Percentiles rank a stretch among this genome's conserved stretches.
Evolutionary conservation across 179 eudicot species (phyloP).

Genomic region (Amaranthus tricolor): DNA sequence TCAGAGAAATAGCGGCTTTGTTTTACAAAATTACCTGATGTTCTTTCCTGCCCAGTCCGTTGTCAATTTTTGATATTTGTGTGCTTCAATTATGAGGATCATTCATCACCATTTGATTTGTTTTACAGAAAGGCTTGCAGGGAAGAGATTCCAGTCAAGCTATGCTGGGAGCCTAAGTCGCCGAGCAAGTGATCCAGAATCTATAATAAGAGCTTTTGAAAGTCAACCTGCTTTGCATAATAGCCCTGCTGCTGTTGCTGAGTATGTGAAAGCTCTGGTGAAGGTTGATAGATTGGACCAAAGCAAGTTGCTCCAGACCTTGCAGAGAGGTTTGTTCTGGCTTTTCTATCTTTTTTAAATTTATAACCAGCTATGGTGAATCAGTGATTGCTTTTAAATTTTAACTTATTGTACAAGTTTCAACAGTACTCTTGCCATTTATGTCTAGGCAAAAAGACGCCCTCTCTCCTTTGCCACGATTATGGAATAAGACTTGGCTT

Average conservation of each 20-base stretch:
- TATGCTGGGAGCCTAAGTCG: conserved; percentile 65
- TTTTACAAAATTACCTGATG: too few species aligned
- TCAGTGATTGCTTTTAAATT: not conserved
- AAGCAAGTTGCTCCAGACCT: conserved; percentile 76
- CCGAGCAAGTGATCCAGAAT: conserved; percentile 76
- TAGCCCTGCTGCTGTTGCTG: conserved; percentile 72
- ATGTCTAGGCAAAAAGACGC: too few species aligned
- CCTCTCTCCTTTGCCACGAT: too few species aligned
- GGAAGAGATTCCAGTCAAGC: conserved; percentile 64
- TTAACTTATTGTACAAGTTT: not conserved
- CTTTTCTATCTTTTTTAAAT: not conserved
- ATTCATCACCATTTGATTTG: conserved; percentile 15
- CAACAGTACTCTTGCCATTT: too few species aligned
- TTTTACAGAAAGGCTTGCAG: conserved; percentile 46
- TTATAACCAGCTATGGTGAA: not conserved
- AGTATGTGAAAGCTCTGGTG: conserved; percentile 88
- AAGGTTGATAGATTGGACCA: conserved; percentile 76
- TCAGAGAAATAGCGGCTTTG: too few species aligned
- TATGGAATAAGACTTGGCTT: too few species aligned
- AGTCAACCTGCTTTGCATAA: conserved; percentile 69
- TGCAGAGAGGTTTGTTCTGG: conserved; percentile 72
- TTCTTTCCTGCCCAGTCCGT: too few species aligned
- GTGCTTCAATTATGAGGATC: not conserved
- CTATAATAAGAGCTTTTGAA: conserved; percentile 81
- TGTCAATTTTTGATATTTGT: not conserved